Evolutionary conservation across 2,329 filamentous ascomycete species (phyloP).

Genomic region (Tetracladium maxilliforme): DNA sequence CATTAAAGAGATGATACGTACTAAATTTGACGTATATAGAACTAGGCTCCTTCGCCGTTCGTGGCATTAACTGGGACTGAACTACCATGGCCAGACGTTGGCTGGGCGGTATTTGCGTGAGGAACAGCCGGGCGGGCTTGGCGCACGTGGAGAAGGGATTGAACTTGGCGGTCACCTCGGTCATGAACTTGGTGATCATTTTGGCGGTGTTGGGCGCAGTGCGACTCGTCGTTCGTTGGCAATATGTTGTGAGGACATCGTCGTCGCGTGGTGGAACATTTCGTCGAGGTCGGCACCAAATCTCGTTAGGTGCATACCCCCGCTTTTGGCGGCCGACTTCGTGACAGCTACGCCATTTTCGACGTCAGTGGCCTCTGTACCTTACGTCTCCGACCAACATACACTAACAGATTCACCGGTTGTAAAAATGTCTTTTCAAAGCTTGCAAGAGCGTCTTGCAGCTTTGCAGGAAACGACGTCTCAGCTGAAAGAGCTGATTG

Average conservation of each 20-base stretch:
- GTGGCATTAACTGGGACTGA: constrained; percentile 60
- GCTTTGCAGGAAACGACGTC: constrained; percentile 45
- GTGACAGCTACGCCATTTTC: neutral
- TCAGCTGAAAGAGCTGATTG: constrained; percentile 43
- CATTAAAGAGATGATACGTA: no score
- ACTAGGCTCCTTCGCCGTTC: constrained; percentile 51
- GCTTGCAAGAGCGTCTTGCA: constrained; percentile 44
- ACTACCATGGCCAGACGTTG: constrained; percentile 68
- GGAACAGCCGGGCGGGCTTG: constrained; percentile 76
- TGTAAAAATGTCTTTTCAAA: constrained; percentile 44
- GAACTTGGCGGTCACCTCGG: constrained; percentile 73
- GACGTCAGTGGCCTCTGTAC: no score
- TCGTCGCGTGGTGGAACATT: neutral
- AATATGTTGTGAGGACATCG: no score
- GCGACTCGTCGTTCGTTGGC: no score
- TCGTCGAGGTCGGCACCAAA: neutral
- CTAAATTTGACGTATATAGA: constrained; percentile 74
- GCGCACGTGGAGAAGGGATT: constrained; percentile 76
- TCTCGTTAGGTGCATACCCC: no score
- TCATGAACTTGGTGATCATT: constrained; percentile 81
- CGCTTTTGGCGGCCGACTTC: neutral
- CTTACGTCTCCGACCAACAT: neutral
- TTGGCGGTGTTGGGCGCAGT: constrained; percentile 17
- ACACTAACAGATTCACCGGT: constrained; percentile 16
- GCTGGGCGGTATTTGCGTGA: constrained; percentile 68